Evolutionary conservation across 2,329 filamentous ascomycete species (phyloP), one percentile per base, ranked within the genome.

Genomic region (Trichoderma sp.): DNA sequence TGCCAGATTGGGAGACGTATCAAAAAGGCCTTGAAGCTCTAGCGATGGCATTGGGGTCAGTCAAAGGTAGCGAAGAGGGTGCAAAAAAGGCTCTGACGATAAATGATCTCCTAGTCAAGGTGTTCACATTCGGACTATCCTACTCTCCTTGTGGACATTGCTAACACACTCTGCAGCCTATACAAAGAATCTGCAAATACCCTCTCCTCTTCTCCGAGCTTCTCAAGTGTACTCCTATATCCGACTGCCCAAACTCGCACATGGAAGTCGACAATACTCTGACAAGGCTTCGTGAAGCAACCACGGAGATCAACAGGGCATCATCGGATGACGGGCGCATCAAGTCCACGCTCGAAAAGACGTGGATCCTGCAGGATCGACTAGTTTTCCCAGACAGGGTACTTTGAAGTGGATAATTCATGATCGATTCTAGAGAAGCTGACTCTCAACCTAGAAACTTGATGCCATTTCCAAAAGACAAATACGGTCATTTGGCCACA

Each of bases 121-220:
- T 92, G 73, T 3, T 34, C 29, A n/a, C 22, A 7, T 10, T 39
- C 8, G 10, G 5, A 19, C 45, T 6, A 17, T 15, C 5, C 22
- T 32, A 25, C 29, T 34, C 8, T 27, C 9, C n/a, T 12, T 45
- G 29, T 45, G 5, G 29, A 53, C 22, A 10, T 22, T n/a, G 35
- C 32, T 52, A 35, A 72, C 67, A 64, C n/a, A 37, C 17, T 15
- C 45, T 45, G 19, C 65, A 97, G 92, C 95, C 94, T 0, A 94
- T 97, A 22, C 94, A 99, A 79, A 87, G 94, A 66, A 87, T 97
- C 25, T 97, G 93, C 81, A 93, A 91, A 80, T 98, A 98, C 75
- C 93, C 93, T 12, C 82, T 99, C 4, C 82, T 98, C 2, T 94
- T 98, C 74, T 85, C 89, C 5, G 93, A 97, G 74, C 83, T 99